Percentiles rank a stretch among this genome's conserved stretches.
Evolutionary conservation across 2,329 filamentous ascomycete genomes (phyloP).

Genomic region (Truncatella angustata): DNA sequence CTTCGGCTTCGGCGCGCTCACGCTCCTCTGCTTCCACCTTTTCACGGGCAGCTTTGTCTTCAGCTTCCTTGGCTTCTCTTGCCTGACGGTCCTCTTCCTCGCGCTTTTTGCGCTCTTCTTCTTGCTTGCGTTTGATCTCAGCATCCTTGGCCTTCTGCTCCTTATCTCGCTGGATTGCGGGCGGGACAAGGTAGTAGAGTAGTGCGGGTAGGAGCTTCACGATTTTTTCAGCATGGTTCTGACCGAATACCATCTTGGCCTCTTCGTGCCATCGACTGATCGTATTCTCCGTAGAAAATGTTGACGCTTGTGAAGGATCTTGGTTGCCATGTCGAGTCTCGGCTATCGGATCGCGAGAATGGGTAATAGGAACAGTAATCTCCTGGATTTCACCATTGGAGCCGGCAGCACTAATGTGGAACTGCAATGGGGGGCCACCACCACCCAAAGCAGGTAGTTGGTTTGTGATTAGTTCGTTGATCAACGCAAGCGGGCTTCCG

Average conservation of each 20-base stretch:
- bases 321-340: conserved; percentile 50
- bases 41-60: conserved; percentile 64
- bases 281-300: conserved; percentile 72
- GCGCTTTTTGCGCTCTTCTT: conserved; percentile 60
- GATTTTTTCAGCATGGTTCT: conserved; percentile 65
- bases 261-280: conserved; percentile 84
- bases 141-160: conserved; percentile 60
- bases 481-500: conserved; percentile 52
- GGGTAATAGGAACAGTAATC: conserved; percentile 32
- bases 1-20: conserved; percentile 59
- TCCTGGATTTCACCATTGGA: conserved; percentile 53
- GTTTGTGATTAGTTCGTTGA: conserved; percentile 56
- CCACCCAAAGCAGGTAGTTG: conserved; percentile 42
- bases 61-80: conserved; percentile 70
- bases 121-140: conserved; percentile 52
- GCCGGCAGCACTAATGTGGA: conserved; percentile 54
- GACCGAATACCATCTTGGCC: conserved; percentile 79
- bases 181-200: conserved; percentile 72
- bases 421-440: conserved; percentile 51
- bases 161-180: conserved; percentile 79
- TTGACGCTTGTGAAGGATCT: conserved; percentile 71
- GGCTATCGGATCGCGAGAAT: conserved; percentile 39
- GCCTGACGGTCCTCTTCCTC: conserved; percentile 65
- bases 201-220: conserved; percentile 67
- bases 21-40: conserved; percentile 70